Base-by-base conservation (phyloP, 2,329 filamentous ascomycete species). In the Zymoseptoria brevis region DNA sequence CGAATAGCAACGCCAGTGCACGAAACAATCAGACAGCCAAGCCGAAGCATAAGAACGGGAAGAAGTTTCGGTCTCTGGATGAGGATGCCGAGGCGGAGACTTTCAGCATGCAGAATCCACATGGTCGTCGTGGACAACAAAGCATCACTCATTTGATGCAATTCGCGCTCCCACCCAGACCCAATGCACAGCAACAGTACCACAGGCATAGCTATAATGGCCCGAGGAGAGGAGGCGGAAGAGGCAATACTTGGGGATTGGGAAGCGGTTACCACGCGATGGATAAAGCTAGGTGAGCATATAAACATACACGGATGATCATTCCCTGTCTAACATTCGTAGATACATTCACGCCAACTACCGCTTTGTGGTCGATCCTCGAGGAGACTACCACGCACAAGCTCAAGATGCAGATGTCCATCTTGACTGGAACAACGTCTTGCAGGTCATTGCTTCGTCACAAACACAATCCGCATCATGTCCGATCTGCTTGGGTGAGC, bases 121-220 rank as follows among this genome's bases (percentile, higher is more conserved):
- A 71, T 55, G 70, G 85, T 68, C 87, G 94, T 60, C 90, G 94
- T 69, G 94, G 94, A 57, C 93, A 96, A 75, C 96, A 91, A 57
- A 96, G 90, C 69, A 99, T 99, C 72, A 97, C 94, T 49, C 94
- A 99, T 75, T 78, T 99, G 59, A 89, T 99, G 81, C 93, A 93
- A 77, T 96, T 96, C 75, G 86, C 88, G 51, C 79, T 90, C 19
- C 89, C 92, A 21, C 86, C 88, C 50, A 84, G 89, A 53, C 87
- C 87, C 8, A 63, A 65, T 21, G 83, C 86, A 61, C 81, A 81
- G 67, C 82, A 84, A 67, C 79, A 79, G 55, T 73, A 68, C 52
- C 66, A 71, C 55, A 62, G 67, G 78, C 66, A 70, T 62, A 68
- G 66, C 54, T 68, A 68, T 57, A 68, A 72, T 60, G 69, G 67